phyloP scores from a whole-genome alignment of 352 stramenopile genomes.

The Globisporangium cylindrosporum region DNA sequence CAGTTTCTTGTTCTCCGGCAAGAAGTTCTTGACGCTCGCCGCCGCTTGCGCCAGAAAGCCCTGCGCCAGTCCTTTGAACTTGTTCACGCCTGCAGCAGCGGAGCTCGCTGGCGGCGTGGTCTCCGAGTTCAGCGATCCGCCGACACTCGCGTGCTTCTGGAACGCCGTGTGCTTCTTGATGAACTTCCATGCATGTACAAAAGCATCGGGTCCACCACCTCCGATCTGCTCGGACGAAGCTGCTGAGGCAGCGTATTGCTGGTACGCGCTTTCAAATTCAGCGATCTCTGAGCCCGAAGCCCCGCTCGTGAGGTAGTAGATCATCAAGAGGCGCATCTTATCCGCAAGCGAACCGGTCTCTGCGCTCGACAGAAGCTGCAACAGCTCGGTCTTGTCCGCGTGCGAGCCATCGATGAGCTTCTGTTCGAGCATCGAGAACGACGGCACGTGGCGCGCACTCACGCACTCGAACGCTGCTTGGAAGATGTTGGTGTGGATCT shows the following conservation, averaged over 20 bases:
- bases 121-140: slow-evolving; percentile 37
- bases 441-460: slow-evolving; percentile 75
- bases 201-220: slow-evolving; percentile 38
- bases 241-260: slow-evolving; percentile 40
- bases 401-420: slow-evolving; percentile 82
- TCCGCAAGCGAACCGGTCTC: slow-evolving; percentile 73
- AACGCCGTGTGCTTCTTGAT: slow-evolving; percentile 82
- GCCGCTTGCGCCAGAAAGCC: slow-evolving; percentile 77
- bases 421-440: slow-evolving; percentile 84
- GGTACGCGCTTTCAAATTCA: slow-evolving; percentile 71
- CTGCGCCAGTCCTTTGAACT: slow-evolving; percentile 83
- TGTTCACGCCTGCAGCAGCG: slow-evolving; percentile 42
- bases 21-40: slow-evolving; percentile 85
- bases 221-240: slow-evolving; percentile 15
- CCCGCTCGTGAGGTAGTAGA: slow-evolving; percentile 83
- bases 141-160: slow-evolving; percentile 74
- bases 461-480: slow-evolving; percentile 80
- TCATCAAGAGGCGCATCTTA: slow-evolving; percentile 86
- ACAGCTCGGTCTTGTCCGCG: slow-evolving; percentile 63
- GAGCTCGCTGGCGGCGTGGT: slow-evolving; percentile 13
- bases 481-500: slow-evolving; percentile 89
- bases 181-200: slow-evolving; percentile 67
- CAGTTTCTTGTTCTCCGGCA: slow-evolving; percentile 87
- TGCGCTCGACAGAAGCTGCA: slow-evolving; percentile 57
- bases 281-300: slow-evolving; percentile 64